These are phyloP conservation scores for Phaeotremella fagi DNA, from an alignment of 768 basidiomycete genomes.

Conservation along the genomic window DNA sequence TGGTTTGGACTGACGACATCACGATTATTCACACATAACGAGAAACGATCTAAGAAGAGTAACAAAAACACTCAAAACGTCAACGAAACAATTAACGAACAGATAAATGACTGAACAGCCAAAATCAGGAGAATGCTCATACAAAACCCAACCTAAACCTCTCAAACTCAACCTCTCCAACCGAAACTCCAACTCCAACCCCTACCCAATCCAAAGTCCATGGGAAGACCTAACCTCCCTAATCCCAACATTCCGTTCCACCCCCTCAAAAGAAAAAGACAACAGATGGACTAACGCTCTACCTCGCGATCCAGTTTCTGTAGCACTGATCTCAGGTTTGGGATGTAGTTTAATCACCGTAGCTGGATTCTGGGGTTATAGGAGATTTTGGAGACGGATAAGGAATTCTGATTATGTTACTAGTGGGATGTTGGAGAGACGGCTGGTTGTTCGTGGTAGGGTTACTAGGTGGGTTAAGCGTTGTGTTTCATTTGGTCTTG, in stretches of 20 bases:
- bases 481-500: neutral
- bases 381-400: slow-evolving; percentile 52
- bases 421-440: slow-evolving; percentile 57
- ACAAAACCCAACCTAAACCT: too few relatives aligned
- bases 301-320: slow-evolving; percentile 30
- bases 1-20: too few relatives aligned
- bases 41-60: too few relatives aligned
- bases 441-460: slow-evolving; percentile 68
- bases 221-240: slow-evolving; percentile 1
- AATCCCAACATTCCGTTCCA: neutral
- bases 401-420: slow-evolving; percentile 67
- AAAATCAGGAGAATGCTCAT: too few relatives aligned
- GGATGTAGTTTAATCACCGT: slow-evolving; percentile 43
- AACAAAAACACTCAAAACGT: too few relatives aligned
- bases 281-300: slow-evolving; percentile 5
- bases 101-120: too few relatives aligned
- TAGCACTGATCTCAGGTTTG: slow-evolving; percentile 41
- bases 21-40: too few relatives aligned
- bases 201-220: neutral
- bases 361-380: slow-evolving; percentile 26
- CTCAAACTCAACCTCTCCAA: neutral
- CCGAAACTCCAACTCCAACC: neutral
- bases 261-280: neutral
- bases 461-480: slow-evolving; percentile 63
- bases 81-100: too few relatives aligned